Base-by-base conservation (phyloP, 2,329 filamentous ascomycete species). In the Xylaria sp. region DNA sequence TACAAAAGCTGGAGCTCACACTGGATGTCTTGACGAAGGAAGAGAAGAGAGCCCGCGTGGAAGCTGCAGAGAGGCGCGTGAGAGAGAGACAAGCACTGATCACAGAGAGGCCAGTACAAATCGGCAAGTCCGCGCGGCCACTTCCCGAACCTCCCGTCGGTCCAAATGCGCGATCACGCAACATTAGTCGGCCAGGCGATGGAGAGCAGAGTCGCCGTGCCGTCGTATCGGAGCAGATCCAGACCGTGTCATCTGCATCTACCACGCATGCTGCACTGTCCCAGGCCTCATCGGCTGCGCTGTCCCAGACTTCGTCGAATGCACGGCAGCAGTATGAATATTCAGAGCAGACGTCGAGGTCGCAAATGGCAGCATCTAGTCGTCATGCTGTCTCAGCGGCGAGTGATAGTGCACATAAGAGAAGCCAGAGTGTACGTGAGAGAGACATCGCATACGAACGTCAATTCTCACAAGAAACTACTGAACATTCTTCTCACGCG, bases 11-110 rank as follows among this genome's bases (percentile, higher is more conserved):
- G 66, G 93, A 99, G 78, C 85, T 90, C 70, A 94, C 91, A 69
- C 82, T 97, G 70, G 89, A 89, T 74, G 92, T 90, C 75, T 93
- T 97, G 74, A 96, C 90, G 73, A 97, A 97, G 74, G 92, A 97
- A 76, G 92, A 97, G 75, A 95, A 96, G 74, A 84, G 93, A 65
- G 91, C 92, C 7, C 83, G 91, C 52, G 85, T 93, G 3, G 84
- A 92, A 71, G 89, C 93, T 68, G 91, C 91, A 4, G 93, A 97
- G 73, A 81, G 86, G 66, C 83, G 84, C 49, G 83, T 87, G 16
- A 83, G 86, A 66, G 87, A 93, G 69, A 80, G 79, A 66, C 79
- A 77, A 10, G 80, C 80, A 44, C 64, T 57, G 56, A 60, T 57
- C 59, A 83, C 86, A 66, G 87, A 93, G 69, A 80, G 80, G 66